Conservation (phyloP, 257 asterid species). For the Vinca minor region DNA sequence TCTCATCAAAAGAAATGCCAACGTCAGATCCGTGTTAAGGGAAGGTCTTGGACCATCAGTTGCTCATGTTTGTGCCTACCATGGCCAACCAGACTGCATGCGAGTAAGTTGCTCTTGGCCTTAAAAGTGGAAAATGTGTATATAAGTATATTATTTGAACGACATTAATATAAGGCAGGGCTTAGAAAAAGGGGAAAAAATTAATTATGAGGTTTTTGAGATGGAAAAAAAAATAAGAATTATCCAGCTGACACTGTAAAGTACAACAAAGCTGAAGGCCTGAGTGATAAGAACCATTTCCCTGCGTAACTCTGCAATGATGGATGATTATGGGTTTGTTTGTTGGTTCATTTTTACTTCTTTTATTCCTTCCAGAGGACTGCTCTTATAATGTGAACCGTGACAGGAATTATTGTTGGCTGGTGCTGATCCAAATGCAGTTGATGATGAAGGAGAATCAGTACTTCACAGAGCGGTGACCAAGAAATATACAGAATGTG, state of each 20-base stretch:
- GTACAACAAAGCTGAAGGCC: not conserved
- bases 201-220: not conserved
- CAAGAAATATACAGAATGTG: slow-evolving; percentile 88
- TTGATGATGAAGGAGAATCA: slow-evolving; percentile 97
- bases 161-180: not conserved
- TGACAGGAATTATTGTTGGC: slow-evolving; percentile 77
- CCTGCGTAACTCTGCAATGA: not conserved
- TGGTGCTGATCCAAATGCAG: slow-evolving; percentile 98
- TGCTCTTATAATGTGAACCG: slow-evolving; percentile 18
- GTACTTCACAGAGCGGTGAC: slow-evolving; percentile 97
- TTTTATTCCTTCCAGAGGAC: not conserved
- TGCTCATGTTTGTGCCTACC: slow-evolving; percentile 98
- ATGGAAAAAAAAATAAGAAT: not conserved
- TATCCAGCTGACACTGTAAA: not conserved
- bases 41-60: slow-evolving; percentile 98
- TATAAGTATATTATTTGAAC: not conserved
- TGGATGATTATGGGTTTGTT: not conserved
- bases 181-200: not conserved
- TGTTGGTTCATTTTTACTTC: slow-evolving; percentile 1
- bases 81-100: slow-evolving; percentile 99
- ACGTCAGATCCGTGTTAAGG: slow-evolving; percentile 85
- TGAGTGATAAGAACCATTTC: not conserved
- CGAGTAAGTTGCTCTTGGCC: slow-evolving; percentile 46
- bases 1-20: slow-evolving; percentile 71
- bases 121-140: not conserved